phyloP scores from a whole-genome alignment of 139 green algal species.

The Micromonas pusilla region DNA sequence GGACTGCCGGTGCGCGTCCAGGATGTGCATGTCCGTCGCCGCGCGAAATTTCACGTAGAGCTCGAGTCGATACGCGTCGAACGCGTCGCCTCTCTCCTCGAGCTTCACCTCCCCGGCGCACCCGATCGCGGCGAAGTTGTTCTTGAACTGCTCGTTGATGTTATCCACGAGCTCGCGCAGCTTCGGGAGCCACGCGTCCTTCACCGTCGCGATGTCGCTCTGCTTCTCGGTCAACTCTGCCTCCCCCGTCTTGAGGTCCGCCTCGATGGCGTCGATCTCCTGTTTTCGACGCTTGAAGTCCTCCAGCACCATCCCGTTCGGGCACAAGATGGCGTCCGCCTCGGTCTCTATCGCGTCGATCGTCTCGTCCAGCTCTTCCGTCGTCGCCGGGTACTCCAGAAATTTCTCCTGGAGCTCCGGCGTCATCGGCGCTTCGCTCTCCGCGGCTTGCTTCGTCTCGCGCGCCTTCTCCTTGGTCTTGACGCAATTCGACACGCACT shows the following conservation, averaged over 20 bases:
- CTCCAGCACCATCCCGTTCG: conserved; percentile 63
- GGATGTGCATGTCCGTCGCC: conserved; percentile 64
- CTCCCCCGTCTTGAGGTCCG: conserved; percentile 32
- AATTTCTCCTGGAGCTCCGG: not conserved
- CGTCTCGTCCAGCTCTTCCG: not conserved
- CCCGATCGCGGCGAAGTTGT: conserved; percentile 72
- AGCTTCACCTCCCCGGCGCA: conserved; percentile 70
- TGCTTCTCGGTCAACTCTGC: conserved; percentile 25
- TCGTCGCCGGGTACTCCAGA: not conserved
- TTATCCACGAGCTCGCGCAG: conserved; percentile 57
- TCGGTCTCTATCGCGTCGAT: conserved; percentile 7
- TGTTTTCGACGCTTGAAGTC: conserved; percentile 37
- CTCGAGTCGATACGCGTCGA: conserved; percentile 63
- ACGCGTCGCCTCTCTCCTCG: conserved; percentile 46
- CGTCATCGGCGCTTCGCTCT: too few species aligned
- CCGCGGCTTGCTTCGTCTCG: not conserved
- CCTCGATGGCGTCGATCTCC: conserved; percentile 34
- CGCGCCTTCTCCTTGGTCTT: not conserved
- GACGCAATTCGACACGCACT: not conserved
- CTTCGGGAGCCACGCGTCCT: conserved; percentile 71
- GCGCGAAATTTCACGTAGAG: conserved; percentile 72
- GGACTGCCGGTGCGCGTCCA: conserved; percentile 72
- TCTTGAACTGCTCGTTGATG: conserved; percentile 69
- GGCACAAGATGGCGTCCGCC: conserved; percentile 48
- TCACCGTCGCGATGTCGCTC: conserved; percentile 16